Evolutionary conservation across 768 basidiomycete species (phyloP), one percentile per base, ranked within the genome.

Genomic region (Mycena galericulata): DNA sequence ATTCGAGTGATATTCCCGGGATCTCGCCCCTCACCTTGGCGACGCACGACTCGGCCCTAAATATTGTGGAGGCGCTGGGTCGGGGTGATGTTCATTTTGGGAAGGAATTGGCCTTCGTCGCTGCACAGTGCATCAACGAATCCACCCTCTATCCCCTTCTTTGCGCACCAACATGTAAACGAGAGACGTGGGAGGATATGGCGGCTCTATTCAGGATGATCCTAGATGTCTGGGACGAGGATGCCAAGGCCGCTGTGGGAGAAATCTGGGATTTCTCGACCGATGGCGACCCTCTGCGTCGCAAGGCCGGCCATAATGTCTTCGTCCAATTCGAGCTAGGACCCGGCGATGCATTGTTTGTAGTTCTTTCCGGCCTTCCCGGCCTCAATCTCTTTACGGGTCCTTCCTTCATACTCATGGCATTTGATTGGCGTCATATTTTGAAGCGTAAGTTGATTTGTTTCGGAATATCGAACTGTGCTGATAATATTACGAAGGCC

Each of bases 381-480:
- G 72, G 72, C 5, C 51, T 73, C 47, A 72, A 73, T 32, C 63
- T 72, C 9, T 67, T 27, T 22, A 67, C 61, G 5, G 68, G 72
- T 3, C 22, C 22, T 6, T 4, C 3, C 14, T 14, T 5, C 3
- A 46, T 22, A 24, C 45, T 46, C 22, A 0, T 60, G 7, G 68
- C 72, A 26, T 69, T 72, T 49, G 71, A 73, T 34, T 67, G 50
- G 22, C 68, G 69, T 22, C 72, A 73, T 43, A 40, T 69, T 5
- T 20, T 69, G n/a, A 73, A 73, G 50, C 41, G 68, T 73, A 54
- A 47, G 67, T 72, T 29, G 6, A 43, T 43, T n/a, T 20, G 6
- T 14, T 12, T 14, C n/a, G 41, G 6, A 6, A 14, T 9, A 20
- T 10, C 41, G 18, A n/a, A 43, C 12, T 14, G 10, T 50, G 49